Base-by-base conservation (phyloP, 2,329 filamentous ascomycete species). In the Cadophora luteo-olivacea region DNA sequence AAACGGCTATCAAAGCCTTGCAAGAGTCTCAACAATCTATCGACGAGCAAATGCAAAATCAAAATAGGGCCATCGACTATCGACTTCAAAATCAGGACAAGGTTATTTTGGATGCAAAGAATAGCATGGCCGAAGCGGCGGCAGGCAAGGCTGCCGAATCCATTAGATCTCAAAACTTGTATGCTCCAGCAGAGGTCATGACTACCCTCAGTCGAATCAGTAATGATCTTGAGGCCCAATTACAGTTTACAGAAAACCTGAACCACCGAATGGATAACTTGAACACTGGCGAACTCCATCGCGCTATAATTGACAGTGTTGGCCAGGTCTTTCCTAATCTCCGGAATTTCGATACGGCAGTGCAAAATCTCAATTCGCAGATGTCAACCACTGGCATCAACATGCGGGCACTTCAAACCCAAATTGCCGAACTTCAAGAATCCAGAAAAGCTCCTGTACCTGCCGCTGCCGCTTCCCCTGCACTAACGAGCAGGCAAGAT, bases 281-380 rank as follows among this genome's bases (percentile, higher is more conserved):
- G 11, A 75, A 75, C 22, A 81, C 80, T 0, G 78, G 79, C 12
- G 72, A 77, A 3, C 62, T 83, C 4, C 41, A 58, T 41, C 25
- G 45, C 14, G 52, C 60, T 24, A 69, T 69, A 4, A 38, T 63
- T 4, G 48, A 57, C 6, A 38, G 25, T 19, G 24, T 70, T 8
- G 24, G 19, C 19, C 52, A 68, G 19, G 19, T 41, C 19, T 62
- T 52, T 29, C 68, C 68, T 6, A 64, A 55, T 19, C 52, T 69
- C 11, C 36, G 38, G 25, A 58, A 61, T 9, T 60, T n/a, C 2
- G 48, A 69, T 7, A 54, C 45, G 33, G 19, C 45, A 33, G 38
- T 66, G 14, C 29, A 36, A 14, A 41, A 25, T 16, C 24, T 61
- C 8, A 14, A 38, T 4, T 54, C 57, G 16, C 36, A 57, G 36